Conservation (phyloP, 257 asterid species). For the Solanum chaucha region DNA sequence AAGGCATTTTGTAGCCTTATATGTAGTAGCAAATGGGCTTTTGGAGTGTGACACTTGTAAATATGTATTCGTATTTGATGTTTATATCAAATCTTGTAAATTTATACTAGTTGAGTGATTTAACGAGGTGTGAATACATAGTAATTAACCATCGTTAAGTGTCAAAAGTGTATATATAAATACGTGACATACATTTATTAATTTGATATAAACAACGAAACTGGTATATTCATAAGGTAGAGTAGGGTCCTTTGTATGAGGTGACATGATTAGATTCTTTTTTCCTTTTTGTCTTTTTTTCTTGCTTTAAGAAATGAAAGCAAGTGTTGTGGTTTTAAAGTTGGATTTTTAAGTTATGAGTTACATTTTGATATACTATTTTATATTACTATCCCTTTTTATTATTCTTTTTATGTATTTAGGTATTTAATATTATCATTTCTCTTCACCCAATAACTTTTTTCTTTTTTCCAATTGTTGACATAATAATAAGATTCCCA, state of each 20-base stretch:
- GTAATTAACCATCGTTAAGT: background rate
- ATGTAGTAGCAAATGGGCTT: background rate
- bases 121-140: background rate
- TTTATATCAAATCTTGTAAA: background rate
- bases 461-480: background rate
- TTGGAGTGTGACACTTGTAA: background rate
- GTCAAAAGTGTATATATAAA: background rate
- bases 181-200: fast-evolving
- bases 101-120: background rate
- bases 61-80: fast-evolving
- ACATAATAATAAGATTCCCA: background rate
- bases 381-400: background rate
- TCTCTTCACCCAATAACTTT: background rate
- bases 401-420: background rate
- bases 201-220: background rate
- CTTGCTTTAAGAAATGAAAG: background rate
- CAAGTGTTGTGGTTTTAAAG: background rate
- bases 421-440: background rate
- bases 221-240: background rate
- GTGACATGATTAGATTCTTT: background rate
- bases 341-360: background rate
- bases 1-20: background rate
- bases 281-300: background rate
- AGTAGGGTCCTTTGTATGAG: background rate
- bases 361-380: background rate